Conservation (phyloP, 2,329 filamentous ascomycete genomes). For the Epichloe brachyelytri region DNA sequence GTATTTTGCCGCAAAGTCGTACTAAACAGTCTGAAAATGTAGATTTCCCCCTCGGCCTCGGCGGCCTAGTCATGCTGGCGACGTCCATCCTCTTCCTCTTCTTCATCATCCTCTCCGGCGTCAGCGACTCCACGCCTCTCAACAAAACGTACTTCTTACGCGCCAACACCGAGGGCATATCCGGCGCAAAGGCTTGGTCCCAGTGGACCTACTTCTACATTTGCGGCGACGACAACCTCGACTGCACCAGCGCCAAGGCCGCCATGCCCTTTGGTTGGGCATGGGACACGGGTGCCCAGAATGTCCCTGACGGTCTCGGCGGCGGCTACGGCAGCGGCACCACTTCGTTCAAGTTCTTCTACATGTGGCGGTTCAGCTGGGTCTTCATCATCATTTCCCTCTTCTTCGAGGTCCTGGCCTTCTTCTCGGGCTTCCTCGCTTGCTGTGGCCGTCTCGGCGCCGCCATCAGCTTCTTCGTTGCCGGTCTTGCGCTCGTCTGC, state of each 20-base stretch:
- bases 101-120: conserved; percentile 45
- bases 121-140: conserved; percentile 40
- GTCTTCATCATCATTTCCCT: conserved; percentile 79
- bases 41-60: conserved; percentile 30
- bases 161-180: conserved; percentile 61
- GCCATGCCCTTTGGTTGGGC: conserved; percentile 63
- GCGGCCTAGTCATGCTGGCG: conserved; percentile 35
- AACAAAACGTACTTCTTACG: conserved; percentile 76
- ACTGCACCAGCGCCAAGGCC: conserved; percentile 51
- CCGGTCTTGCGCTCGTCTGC: conserved; percentile 53
- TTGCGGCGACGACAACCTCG: conserved; percentile 50
- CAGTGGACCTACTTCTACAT: conserved; percentile 90
- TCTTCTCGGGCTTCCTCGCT: conserved; percentile 56
- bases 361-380: conserved; percentile 85
- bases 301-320: conserved; percentile 31
- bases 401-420: conserved; percentile 58
- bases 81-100: conserved; percentile 40
- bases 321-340: conserved; percentile 40
- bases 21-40: neutral
- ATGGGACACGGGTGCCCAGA: conserved; percentile 36
- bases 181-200: conserved; percentile 50
- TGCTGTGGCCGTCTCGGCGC: conserved; percentile 60
- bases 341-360: conserved; percentile 54
- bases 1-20: neutral
- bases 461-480: conserved; percentile 47